These are phyloP conservation scores for Mortierella sp. DNA, from an alignment of 371 early-diverging fungal genomes.

Conservation along the genomic window DNA sequence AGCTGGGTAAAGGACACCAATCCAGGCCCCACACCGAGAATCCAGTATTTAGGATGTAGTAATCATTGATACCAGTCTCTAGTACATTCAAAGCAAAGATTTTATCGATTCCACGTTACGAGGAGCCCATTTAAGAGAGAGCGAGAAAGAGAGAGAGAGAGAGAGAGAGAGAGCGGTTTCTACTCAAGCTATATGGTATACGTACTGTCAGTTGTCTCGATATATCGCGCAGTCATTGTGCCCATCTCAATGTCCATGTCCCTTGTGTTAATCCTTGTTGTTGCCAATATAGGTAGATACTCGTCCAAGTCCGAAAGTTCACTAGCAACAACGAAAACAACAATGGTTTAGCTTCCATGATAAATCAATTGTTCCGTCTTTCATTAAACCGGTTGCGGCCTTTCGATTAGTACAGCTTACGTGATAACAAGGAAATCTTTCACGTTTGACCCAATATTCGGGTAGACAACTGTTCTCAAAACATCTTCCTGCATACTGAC, in stretches of 20 bases:
- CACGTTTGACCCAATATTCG: constrained; percentile 15
- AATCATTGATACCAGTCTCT: constrained; percentile 37
- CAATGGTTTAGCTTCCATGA: neutral
- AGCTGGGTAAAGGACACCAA: constrained; percentile 42
- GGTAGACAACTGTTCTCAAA: constrained; percentile 20
- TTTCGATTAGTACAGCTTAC: constrained; percentile 17
- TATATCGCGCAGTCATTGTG: constrained; percentile 27
- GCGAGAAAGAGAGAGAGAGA: neutral
- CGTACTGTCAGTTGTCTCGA: constrained; percentile 18
- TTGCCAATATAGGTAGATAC: constrained; percentile 29
- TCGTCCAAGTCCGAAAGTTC: constrained; percentile 36
- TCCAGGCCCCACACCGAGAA: constrained; percentile 43
- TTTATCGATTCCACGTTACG: neutral
- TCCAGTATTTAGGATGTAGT: constrained; percentile 41
- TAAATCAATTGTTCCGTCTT: too few relatives aligned
- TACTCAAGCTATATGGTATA: neutral
- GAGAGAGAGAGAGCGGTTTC: neutral
- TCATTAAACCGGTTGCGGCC: neutral
- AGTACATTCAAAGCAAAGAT: neutral
- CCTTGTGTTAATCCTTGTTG: constrained; percentile 14
- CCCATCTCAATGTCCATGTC: constrained; percentile 20
- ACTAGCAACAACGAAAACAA: neutral
- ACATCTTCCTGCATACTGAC: constrained; percentile 34
- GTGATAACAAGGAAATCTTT: constrained; percentile 31
- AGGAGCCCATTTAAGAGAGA: neutral